Evolutionary conservation across 129 eudicot species (phyloP).

Genomic region (Pittosporum tobira): DNA sequence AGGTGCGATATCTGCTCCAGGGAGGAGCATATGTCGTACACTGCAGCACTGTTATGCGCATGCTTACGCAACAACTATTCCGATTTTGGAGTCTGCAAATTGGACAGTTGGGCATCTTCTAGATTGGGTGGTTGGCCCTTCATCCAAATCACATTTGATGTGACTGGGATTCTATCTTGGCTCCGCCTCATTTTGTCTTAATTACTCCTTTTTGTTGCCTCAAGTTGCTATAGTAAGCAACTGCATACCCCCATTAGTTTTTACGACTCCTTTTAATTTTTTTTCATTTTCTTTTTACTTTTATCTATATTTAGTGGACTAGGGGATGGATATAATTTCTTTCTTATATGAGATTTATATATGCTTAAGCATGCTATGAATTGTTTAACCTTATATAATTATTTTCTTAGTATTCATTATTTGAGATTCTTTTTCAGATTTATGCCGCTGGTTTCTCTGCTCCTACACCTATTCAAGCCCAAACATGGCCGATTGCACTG

Average conservation of each 20-base stretch:
- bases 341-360: too few species aligned
- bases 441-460: slow-evolving; percentile 68
- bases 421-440: slow-evolving; percentile 43
- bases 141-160: slow-evolving; percentile 53
- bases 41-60: slow-evolving; percentile 91
- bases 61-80: slow-evolving; percentile 50
- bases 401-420: slow-evolving; percentile 12
- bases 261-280: slow-evolving; percentile 17
- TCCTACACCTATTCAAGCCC: slow-evolving; percentile 96
- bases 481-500: slow-evolving; percentile 94
- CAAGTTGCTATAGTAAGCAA: slow-evolving; percentile 99
- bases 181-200: slow-evolving; percentile 60
- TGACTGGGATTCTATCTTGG: slow-evolving; percentile 77
- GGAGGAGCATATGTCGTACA: slow-evolving; percentile 99
- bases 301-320: neutral
- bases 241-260: slow-evolving; percentile 53
- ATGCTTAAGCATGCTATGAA: neutral
- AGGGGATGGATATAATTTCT: too few species aligned
- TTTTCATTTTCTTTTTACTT: slow-evolving; percentile 11
- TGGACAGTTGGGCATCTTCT: slow-evolving; percentile 49
- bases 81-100: slow-evolving; percentile 82
- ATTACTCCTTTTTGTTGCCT: slow-evolving; percentile 81
- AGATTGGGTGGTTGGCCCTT: slow-evolving; percentile 72
- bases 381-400: neutral
- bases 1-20: slow-evolving; percentile 99